Base-by-base conservation (phyloP, 495 filamentous ascomycete species). In the Neurospora terricola region DNA sequence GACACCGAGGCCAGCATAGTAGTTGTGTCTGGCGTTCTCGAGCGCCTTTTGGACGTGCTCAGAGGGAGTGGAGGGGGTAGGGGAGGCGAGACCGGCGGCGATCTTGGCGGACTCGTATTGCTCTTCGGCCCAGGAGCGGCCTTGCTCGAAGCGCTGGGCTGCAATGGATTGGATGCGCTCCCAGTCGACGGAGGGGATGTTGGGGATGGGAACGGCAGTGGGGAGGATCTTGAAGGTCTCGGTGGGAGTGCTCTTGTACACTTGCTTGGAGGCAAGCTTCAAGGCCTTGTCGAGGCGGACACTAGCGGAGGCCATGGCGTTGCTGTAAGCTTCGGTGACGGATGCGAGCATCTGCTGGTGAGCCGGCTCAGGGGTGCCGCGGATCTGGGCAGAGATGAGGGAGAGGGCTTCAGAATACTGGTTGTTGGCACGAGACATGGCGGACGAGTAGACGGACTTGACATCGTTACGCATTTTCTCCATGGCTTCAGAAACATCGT, bases 1-100 rank as follows among this genome's bases (percentile, higher is more conserved):
- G 27, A 93, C 75, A 18, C 93, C 93, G 71, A 94, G 75, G 11
- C 88, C 91, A 72, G 93, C 90, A 75, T 94, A 94, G 79, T 94
- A 96, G 75, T 90, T 90, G 71, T 89, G 84, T 74, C 88, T 89
- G 37, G 90, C 90, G 54, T 87, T 81, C 72, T 89, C 87, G 23
- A 88, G 83, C 10, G 91, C 75, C 75, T 90, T 87, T 74, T 84
- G 83, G 18, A 84, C 83, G 59, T 84, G 79, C 54, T 84, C 79
- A 54, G 82, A 73, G 21, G 80, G 80, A 14, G 79, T 79, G 14
- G 87, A 88, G 6, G 88, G 86, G 5, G 90, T 88, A 6, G 87
- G 84, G 6, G 84, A 80, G 18, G 84, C 82, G 38, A 81, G 78
- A 9, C 88, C 84, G 34, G 90, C 80, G 43, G 87, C 88, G 38